Conservation (phyloP, 106 monocot species). For the Cymbidium sinense region DNA sequence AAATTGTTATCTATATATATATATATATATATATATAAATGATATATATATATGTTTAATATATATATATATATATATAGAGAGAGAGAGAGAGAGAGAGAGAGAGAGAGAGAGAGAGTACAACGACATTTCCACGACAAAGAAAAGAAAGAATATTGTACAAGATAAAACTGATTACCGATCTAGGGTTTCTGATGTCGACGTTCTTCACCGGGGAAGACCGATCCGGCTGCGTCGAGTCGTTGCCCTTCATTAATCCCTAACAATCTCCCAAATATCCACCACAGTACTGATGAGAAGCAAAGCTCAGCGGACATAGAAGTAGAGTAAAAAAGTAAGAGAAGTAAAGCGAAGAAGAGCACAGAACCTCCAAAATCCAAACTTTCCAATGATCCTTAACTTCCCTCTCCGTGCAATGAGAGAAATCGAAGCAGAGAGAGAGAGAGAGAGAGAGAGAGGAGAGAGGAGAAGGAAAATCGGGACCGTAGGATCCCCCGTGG, state of each 20-base stretch:
- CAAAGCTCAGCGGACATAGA: neutral
- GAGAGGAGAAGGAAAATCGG: neutral
- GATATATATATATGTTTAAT: no score
- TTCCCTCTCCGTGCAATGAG: neutral
- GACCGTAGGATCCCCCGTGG: constrained; percentile 3
- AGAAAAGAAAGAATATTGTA: neutral
- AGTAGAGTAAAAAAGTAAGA: no score
- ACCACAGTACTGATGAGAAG: neutral
- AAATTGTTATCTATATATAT: no score
- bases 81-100: no score
- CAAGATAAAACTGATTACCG: neutral
- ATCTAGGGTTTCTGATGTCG: neutral
- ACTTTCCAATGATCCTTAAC: neutral
- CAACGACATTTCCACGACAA: neutral
- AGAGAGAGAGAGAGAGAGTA: neutral
- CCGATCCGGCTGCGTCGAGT: neutral
- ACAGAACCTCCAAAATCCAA: constrained; percentile 8
- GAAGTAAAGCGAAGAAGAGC: neutral
- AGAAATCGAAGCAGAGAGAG: neutral
- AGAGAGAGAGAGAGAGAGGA: neutral
- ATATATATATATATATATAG: no score
- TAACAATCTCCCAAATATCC: neutral
- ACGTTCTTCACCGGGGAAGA: neutral
- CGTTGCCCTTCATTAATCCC: constrained; percentile 1
- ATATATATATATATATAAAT: no score